Base-by-base conservation (phyloP, 805 yeast genomes). In the Starmerella stigmatis region DNA sequence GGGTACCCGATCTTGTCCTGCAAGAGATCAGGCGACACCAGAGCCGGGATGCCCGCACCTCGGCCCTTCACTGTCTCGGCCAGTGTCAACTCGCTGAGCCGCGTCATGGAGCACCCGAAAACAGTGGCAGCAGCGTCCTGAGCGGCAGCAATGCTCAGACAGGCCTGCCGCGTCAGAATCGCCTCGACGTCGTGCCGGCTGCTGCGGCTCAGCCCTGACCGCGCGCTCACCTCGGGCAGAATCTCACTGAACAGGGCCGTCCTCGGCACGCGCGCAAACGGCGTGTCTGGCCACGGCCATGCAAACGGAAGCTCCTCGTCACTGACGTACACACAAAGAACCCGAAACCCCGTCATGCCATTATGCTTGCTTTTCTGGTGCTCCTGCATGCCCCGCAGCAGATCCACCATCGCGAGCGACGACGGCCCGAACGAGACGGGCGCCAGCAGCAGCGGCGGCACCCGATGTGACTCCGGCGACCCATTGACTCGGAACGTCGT, bases 31-130 rank as follows among this genome's bases (percentile, higher is more conserved):
- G 56, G 57, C 13, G 47, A 41, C 8, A 56, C 44, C 16, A 52
- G 61, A 4, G 64, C 58, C 21, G 83, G 72, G 6, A 88, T 72
- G 27, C 70, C 71, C 2, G 81, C 69, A 0, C 96, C 97, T 50
- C 95, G 72, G 11, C 97, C 97, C 56, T 79, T 83, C 5, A 86
- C 86, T 0, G 94, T 80, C 44, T 83, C 63, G 0, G 94, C 71
- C 27, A 89, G 67, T n/a, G 83, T 76, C 49, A 78, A 78, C 55
- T 81, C 85, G 1, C 96, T 94, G 20, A 88, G 60, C 33, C 78
- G 71, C 1, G 94, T 82, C 94, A 85, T 83, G 22, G 82, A 77
- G 57, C 79, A 83, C 1, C 89, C 52, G 75, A 8, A 86, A 41
- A 3, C 85, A 16, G 40, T 36, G 64, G n/a, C 82, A 70, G n/a